Percentiles rank a stretch among this genome's conserved stretches.
Evolutionary conservation across 2,329 filamentous ascomycete species (phyloP).

Genomic region (Venturia oleaginea): DNA sequence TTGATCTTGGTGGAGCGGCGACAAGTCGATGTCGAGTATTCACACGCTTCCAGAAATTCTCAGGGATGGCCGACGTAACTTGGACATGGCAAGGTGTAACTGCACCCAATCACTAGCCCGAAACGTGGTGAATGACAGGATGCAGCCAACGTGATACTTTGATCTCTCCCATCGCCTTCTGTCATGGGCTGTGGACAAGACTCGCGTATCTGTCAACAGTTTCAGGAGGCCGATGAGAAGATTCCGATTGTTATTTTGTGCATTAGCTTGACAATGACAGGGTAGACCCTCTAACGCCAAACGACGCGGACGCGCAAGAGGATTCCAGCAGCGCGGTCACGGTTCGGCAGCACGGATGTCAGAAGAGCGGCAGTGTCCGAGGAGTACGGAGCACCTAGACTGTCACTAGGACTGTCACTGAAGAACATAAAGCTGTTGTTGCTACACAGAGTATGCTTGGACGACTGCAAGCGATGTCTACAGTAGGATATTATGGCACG

Average conservation of each 20-base stretch:
- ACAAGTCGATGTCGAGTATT: background rate
- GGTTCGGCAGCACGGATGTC: conserved; percentile 7
- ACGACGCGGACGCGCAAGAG: background rate
- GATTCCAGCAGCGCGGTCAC: conserved; percentile 1
- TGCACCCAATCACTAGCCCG: background rate
- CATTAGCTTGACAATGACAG: conserved; percentile 3
- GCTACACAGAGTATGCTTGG: background rate
- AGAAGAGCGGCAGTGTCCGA: background rate
- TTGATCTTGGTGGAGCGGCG: background rate
- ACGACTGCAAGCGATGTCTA: background rate
- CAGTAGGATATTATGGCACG: no score
- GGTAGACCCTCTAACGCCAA: background rate
- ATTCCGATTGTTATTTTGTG: conserved; percentile 1
- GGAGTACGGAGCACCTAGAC: no score
- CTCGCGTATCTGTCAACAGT: conserved; percentile 1
- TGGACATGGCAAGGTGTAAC: background rate
- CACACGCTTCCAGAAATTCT: background rate
- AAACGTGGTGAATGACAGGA: background rate
- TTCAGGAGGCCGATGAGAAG: background rate
- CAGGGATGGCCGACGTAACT: background rate
- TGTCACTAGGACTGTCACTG: no score
- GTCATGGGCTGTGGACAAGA: background rate
- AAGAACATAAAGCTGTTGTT: background rate
- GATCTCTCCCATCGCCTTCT: background rate
- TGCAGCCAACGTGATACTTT: background rate